A percentile compares a stretch with the other conserved stretches of the same genome.
These are phyloP conservation scores for Curvularia sp. DNA, from an alignment of 2,329 filamentous ascomycete genomes.

Conservation along the genomic window DNA sequence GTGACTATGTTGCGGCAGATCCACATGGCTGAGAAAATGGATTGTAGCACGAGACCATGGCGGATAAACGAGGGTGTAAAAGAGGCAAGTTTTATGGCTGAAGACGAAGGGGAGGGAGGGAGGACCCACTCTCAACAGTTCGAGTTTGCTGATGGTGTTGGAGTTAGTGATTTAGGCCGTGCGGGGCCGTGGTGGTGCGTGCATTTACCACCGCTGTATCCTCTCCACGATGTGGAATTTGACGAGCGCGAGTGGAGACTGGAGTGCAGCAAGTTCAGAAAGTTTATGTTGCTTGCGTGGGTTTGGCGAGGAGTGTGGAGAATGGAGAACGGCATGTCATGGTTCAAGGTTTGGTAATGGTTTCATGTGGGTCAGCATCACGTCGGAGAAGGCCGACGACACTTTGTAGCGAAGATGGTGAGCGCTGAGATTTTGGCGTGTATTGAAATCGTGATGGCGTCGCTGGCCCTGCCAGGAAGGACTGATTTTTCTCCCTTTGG, in stretches of 20 bases:
- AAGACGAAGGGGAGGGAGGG: not conserved
- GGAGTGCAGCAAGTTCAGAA: constrained; percentile 15
- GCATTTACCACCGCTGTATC: constrained; percentile 1
- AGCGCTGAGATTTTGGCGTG: not conserved
- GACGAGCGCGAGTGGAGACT: constrained; percentile 10
- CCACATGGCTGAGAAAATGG: constrained; percentile 3
- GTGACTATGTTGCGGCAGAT: constrained; percentile 1
- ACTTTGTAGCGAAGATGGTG: not conserved
- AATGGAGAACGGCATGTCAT: constrained; percentile 10
- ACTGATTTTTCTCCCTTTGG: constrained; percentile 6
- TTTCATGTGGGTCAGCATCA: constrained; percentile 14
- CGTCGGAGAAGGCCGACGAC: constrained; percentile 9
- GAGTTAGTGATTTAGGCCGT: constrained; percentile 2
- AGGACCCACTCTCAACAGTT: constrained; percentile 34
- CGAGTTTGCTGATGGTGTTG: constrained; percentile 14
- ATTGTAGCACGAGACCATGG: constrained; percentile 5
- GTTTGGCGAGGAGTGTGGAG: constrained; percentile 14
- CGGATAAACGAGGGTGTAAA: not conserved
- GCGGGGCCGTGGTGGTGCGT: constrained; percentile 8
- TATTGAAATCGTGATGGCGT: not conserved
- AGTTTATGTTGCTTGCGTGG: constrained; percentile 7
- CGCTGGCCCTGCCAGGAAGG: constrained; percentile 1
- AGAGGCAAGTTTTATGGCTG: constrained; percentile 7
- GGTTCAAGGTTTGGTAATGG: constrained; percentile 1
- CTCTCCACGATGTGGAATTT: constrained; percentile 4